A percentile compares a stretch with the other conserved stretches of the same genome.
Evolutionary conservation across 2,329 filamentous ascomycete genomes (phyloP).

Genomic region (Nigrospora oryzae): DNA sequence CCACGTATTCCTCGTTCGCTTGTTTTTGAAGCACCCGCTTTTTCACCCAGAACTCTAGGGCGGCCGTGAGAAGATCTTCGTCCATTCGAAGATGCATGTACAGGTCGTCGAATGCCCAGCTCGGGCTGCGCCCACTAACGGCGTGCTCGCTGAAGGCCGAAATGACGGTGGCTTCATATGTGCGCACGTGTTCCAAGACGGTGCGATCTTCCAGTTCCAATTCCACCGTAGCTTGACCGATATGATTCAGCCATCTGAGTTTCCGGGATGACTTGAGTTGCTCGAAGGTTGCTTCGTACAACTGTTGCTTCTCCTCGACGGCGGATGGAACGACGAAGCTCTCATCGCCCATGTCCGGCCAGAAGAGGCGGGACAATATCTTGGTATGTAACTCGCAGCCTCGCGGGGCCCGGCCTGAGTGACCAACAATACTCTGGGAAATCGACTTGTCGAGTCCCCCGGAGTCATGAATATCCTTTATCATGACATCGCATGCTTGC

Average conservation of each 20-base stretch:
- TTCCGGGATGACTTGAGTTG: constrained; percentile 75
- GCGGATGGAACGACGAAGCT: constrained; percentile 54
- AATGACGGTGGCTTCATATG: constrained; percentile 83
- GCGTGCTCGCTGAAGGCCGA: constrained; percentile 54
- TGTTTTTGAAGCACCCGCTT: constrained; percentile 56
- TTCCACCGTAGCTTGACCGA: constrained; percentile 73
- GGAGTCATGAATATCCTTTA: constrained; percentile 85
- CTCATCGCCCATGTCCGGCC: constrained; percentile 72
- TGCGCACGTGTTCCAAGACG: constrained; percentile 63
- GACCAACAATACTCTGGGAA: constrained; percentile 30
- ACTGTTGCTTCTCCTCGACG: constrained; percentile 53
- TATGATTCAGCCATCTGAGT: constrained; percentile 77
- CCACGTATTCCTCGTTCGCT: constrained; percentile 47
- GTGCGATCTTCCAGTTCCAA: constrained; percentile 76
- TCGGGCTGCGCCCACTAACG: constrained; percentile 20
- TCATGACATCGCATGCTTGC: constrained; percentile 95
- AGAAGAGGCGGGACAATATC: constrained; percentile 87
- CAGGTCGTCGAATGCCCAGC: constrained; percentile 43
- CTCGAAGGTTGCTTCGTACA: constrained; percentile 71
- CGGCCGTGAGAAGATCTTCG: constrained; percentile 58
- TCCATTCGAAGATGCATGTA: constrained; percentile 58
- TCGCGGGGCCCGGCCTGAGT: constrained; percentile 13
- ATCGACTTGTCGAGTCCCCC: constrained; percentile 63
- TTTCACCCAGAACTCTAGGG: constrained; percentile 63
- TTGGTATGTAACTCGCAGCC: constrained; percentile 59